phyloP scores from a whole-genome alignment of 148 eudicot species.

The Rhododendron vialii region DNA sequence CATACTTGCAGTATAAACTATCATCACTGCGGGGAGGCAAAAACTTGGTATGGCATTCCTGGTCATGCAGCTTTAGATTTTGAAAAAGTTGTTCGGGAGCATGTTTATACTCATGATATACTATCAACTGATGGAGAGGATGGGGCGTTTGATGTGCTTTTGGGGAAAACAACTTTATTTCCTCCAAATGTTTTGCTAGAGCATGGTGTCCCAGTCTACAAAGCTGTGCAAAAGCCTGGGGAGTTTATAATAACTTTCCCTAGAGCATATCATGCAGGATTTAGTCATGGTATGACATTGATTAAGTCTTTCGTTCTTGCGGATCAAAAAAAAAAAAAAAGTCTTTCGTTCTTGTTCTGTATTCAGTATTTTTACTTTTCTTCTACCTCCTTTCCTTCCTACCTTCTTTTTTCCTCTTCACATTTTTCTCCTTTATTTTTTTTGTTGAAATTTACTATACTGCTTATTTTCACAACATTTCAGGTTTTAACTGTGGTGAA shows the following conservation, averaged over 20 bases:
- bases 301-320: not conserved
- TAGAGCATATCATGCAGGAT: constrained; percentile 98
- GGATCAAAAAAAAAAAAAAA: too few species aligned
- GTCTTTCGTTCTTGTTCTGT: not conserved
- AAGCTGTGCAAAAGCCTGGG: constrained; percentile 95
- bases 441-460: not conserved
- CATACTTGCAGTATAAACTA: constrained; percentile 74
- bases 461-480: constrained; percentile 4
- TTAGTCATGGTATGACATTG: constrained; percentile 81
- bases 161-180: constrained; percentile 92
- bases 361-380: not conserved
- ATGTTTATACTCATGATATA: constrained; percentile 71
- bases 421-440: not conserved
- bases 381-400: not conserved
- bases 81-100: constrained; percentile 79
- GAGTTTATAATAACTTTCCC: constrained; percentile 91
- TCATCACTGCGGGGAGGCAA: constrained; percentile 97
- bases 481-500: constrained; percentile 98
- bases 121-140: constrained; percentile 79
- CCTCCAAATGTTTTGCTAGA: constrained; percentile 83
- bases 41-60: constrained; percentile 99
- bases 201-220: constrained; percentile 81
- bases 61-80: constrained; percentile 87
- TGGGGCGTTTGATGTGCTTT: constrained; percentile 90
- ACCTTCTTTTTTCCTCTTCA: not conserved